A percentile compares a stretch with the other conserved stretches of the same genome.
Evolutionary conservation across 1,139 yeast genomes (phyloP).

Genomic region (Diutina sp.): DNA sequence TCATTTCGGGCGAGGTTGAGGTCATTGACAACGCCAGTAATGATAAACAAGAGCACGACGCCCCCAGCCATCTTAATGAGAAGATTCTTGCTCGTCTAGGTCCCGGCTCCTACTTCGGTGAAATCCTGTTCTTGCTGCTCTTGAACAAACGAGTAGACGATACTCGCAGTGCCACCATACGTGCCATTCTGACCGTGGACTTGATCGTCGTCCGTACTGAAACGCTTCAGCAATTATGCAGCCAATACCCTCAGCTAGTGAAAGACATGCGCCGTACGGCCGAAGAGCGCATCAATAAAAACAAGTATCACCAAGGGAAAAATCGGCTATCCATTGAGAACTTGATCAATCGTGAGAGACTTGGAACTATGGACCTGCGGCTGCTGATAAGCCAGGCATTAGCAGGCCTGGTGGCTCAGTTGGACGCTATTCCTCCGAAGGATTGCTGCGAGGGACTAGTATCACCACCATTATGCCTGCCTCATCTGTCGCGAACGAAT

Average conservation of each 20-base stretch:
- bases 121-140: conserved; percentile 52
- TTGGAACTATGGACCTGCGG: background rate
- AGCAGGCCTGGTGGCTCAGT: background rate
- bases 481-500: background rate
- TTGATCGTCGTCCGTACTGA: conserved; percentile 45
- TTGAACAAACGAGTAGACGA: conserved; percentile 19
- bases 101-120: conserved; percentile 62
- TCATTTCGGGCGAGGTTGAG: conserved; percentile 60
- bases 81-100: conserved; percentile 43
- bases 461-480: background rate
- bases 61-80: conserved; percentile 9
- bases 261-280: conserved; percentile 54
- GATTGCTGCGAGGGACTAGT: background rate
- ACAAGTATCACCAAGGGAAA: background rate
- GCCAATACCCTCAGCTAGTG: conserved; percentile 42
- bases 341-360: background rate
- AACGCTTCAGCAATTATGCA: conserved; percentile 38
- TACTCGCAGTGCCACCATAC: conserved; percentile 45
- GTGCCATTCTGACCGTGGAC: conserved; percentile 48
- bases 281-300: conserved; percentile 23
- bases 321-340: background rate
- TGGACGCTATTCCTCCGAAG: background rate
- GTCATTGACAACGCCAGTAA: conserved; percentile 30
- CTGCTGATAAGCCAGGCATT: background rate
- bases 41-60: conserved; percentile 6